Base-by-base conservation (phyloP, 805 yeast species). In the Teunomyces pallodes region DNA sequence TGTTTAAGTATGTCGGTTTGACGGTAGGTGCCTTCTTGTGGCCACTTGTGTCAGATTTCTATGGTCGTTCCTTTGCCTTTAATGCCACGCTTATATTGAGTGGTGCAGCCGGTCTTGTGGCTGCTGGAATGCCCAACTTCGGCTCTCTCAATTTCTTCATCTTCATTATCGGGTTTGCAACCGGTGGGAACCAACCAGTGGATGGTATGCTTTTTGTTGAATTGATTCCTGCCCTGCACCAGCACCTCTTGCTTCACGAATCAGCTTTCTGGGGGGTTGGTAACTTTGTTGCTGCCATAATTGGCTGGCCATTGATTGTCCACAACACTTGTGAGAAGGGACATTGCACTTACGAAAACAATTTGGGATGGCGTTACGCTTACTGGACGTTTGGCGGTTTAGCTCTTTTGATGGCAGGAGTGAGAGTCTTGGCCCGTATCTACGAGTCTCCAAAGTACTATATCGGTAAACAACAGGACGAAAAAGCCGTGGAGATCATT, bases 301-400 rank as follows among this genome's bases (percentile, higher is more conserved):
- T 41, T 17, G 43, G 43, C 14, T 41, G 43, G 43, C 43, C 43
- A 5, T 41, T 41, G 35, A 41, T 41, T 14, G 43, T 41, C 13
- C 12, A 41, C 35, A 26, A 26, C 14, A 41, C 43, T 13, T 41
- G 43, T n/a, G 43, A 41, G 10, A 20, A 16, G 35, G 35, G 35
- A 8, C 32, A 41, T 16, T 41, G 43, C 10, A 29, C 43, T 24
- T 41, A 41, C 35, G 43, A 41, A 30, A 29, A 28, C 32, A 41
- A 41, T 26, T 41, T 41, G 43, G 43, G 43, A 12, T 41, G 43
- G 43, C 43, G 43, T 7, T 41, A 41, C 16, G 32, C 43, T 6
- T 41, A 41, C 43, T 41, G 43, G 43, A 26, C 28, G 24, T 41
- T 41, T 41, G 43, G 43, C 6, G 43, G 43, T 9, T 41, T 41